These are phyloP conservation scores for Coniochaeta prunicola DNA, from an alignment of 2,329 filamentous ascomycete species.

Conservation along the genomic window DNA sequence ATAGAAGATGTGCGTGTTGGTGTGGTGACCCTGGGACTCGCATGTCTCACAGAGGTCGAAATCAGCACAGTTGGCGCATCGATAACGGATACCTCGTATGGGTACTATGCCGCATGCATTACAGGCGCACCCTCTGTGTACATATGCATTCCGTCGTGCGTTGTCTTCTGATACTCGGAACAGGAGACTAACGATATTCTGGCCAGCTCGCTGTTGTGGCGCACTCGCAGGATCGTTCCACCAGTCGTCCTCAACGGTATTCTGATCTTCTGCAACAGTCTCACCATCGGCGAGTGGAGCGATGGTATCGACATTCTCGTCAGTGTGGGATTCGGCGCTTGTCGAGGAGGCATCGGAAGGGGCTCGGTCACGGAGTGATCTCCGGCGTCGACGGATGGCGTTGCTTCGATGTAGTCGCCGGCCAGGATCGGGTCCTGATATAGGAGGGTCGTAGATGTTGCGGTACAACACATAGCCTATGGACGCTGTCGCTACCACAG, in stretches of 20 bases:
- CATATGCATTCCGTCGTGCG: slow-evolving; percentile 77
- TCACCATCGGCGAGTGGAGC: slow-evolving; percentile 28
- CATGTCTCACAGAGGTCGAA: slow-evolving; percentile 94
- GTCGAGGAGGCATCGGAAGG: slow-evolving; percentile 32
- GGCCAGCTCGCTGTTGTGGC: slow-evolving; percentile 49
- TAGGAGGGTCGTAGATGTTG: slow-evolving; percentile 16
- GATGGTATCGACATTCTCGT: slow-evolving; percentile 31
- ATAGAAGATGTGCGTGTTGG: slow-evolving; percentile 92
- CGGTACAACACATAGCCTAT: slow-evolving; percentile 52
- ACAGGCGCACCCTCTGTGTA: slow-evolving; percentile 87
- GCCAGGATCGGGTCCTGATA: slow-evolving; percentile 16
- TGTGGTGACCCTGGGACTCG: slow-evolving; percentile 70
- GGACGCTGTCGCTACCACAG: slow-evolving; percentile 48
- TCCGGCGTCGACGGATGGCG: slow-evolving; percentile 47
- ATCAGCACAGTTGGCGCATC: slow-evolving; percentile 92
- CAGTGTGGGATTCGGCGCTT: slow-evolving; percentile 30
- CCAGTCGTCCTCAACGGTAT: slow-evolving; percentile 39
- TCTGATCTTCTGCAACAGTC: slow-evolving; percentile 21
- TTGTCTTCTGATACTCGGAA: slow-evolving; percentile 95
- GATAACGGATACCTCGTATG: slow-evolving; percentile 86
- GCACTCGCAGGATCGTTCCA: slow-evolving; percentile 36
- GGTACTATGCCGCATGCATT: slow-evolving; percentile 83
- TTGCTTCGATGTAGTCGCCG: slow-evolving; percentile 57
- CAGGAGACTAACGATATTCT: slow-evolving; percentile 76
- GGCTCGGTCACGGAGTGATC: slow-evolving; percentile 19